Base-by-base conservation (phyloP, 2,329 filamentous ascomycete genomes). In the Chrysoporthe puriensis region DNA sequence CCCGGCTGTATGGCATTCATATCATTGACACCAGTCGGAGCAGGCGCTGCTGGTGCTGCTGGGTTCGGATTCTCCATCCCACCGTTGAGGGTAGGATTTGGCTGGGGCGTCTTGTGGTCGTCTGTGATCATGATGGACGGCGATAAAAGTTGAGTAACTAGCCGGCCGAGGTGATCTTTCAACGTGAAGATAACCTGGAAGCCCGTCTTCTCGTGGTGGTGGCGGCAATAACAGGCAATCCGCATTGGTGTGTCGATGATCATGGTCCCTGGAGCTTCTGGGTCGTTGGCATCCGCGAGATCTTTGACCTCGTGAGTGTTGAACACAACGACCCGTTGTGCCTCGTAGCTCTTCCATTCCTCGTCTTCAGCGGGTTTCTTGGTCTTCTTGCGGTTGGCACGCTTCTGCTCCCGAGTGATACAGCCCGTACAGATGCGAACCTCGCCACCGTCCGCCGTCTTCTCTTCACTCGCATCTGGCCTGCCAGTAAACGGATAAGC, bases 51-150 rank as follows among this genome's bases (percentile, higher is more conserved):
- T 11, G 65, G 42, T 40, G 57, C 63, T 16, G 62, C 48, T 21
- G 68, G 50, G 68, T 65, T 69, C 64, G 57, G 56, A 66, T 54
- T 68, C 64, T 73, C 48, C 73, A 74, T 70, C 72, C 73, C 34
- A 74, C 73, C 32, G 73, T 69, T 52, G 76, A 71, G 5, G 58
- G 76, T 63, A 62, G 83, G 79, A 62, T 84, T 78, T 67, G 80
- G 77, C 73, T 93, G 91, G 34, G 63, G 63, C 8, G 93, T 97
- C 81, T 98, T 98, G 82, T 98, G 95, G 75, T 99, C 95, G 76
- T 99, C 95, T 1, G 96, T 98, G 71, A 98, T 97, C 86, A 97
- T 95, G 71, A 98, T 97, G 0, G 93, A 92, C 66, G 91, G 89
- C 26, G 93, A 93, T 71, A 97, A 90, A 63, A 90, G 88, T 79